These are phyloP conservation scores for Sporisorium graminicola DNA, from an alignment of 1,284 basidiomycete species.

Conservation along the genomic window DNA sequence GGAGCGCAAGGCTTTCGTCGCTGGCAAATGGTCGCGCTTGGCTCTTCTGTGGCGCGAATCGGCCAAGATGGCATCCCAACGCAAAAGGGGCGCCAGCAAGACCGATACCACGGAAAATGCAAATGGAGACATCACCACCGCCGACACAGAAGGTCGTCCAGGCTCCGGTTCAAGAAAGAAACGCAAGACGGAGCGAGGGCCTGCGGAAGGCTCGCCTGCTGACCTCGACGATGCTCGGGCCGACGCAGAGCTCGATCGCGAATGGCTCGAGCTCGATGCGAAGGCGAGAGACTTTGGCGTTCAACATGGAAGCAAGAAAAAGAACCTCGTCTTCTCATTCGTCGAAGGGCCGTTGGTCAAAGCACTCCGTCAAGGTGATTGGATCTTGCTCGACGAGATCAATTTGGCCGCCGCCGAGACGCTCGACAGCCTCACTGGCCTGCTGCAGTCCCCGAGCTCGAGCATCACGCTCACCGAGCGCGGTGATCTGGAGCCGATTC, in stretches of 20 bases:
- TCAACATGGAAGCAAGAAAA: constrained; percentile 58
- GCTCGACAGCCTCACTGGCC: constrained; percentile 87
- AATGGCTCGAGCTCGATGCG: constrained; percentile 74
- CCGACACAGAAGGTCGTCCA: constrained; percentile 17
- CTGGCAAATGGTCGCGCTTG: constrained; percentile 86
- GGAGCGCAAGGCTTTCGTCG: constrained; percentile 83
- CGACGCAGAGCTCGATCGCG: constrained; percentile 49
- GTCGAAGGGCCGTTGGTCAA: constrained; percentile 96
- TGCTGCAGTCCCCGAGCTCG: constrained; percentile 85
- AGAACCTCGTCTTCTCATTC: constrained; percentile 79
- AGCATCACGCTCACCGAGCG: constrained; percentile 95
- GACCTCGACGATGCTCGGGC: constrained; percentile 42
- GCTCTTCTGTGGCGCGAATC: constrained; percentile 88
- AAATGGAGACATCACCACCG: constrained; percentile 13
- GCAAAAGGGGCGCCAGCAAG: constrained; percentile 72
- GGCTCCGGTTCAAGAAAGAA: constrained; percentile 60
- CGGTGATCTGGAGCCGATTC: constrained; percentile 89
- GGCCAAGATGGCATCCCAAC: constrained; percentile 72
- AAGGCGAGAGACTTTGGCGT: constrained; percentile 83
- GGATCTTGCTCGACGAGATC: constrained; percentile 96
- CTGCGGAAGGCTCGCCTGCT: constrained; percentile 41
- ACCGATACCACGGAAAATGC: neutral
- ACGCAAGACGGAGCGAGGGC: constrained; percentile 58
- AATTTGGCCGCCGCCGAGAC: constrained; percentile 96
- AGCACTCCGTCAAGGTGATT: constrained; percentile 88